Evolutionary conservation across 2,329 filamentous ascomycete genomes (phyloP).

Genomic region (Aaosphaeria pasadenensis): DNA sequence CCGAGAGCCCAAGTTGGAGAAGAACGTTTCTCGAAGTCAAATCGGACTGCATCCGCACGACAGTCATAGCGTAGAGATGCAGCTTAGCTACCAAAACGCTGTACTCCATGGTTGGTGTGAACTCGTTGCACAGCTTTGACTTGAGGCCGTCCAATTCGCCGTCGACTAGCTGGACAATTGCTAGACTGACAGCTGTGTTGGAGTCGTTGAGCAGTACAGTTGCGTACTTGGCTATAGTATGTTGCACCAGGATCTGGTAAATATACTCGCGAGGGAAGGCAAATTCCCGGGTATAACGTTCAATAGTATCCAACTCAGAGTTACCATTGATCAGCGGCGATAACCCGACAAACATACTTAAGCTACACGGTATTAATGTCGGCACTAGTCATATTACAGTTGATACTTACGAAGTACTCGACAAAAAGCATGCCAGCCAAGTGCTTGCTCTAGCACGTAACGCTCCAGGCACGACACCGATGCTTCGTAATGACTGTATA

Average conservation of each 20-base stretch:
- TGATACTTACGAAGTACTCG: constrained; percentile 14
- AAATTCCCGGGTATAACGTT: constrained; percentile 13
- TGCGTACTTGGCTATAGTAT: constrained; percentile 17
- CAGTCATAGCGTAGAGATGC: constrained; percentile 17
- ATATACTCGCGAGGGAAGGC: constrained; percentile 15
- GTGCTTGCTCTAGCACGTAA: constrained; percentile 13
- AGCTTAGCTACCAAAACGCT: constrained; percentile 13
- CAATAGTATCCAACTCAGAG: constrained; percentile 15
- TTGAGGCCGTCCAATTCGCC: constrained; percentile 16
- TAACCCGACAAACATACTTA: constrained; percentile 16
- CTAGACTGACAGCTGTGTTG: constrained; percentile 12
- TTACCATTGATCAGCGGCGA: constrained; percentile 11
- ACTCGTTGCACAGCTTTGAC: constrained; percentile 10
- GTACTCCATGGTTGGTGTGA: constrained; percentile 14
- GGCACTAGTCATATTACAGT: neutral
- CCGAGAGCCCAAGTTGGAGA: constrained; percentile 14
- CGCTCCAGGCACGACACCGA: constrained; percentile 12
- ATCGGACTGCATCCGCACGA: constrained; percentile 15
- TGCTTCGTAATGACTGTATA: constrained; percentile 11
- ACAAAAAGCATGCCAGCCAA: constrained; percentile 20
- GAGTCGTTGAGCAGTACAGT: constrained; percentile 15
- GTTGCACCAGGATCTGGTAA: constrained; percentile 19
- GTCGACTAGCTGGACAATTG: constrained; percentile 17
- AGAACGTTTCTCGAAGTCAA: constrained; percentile 15
- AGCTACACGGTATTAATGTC: constrained; percentile 3